A percentile compares a stretch with the other conserved stretches of the same genome.
Evolutionary conservation across 2,329 filamentous ascomycete species (phyloP).

Genomic region (Diplodia sapinea): DNA sequence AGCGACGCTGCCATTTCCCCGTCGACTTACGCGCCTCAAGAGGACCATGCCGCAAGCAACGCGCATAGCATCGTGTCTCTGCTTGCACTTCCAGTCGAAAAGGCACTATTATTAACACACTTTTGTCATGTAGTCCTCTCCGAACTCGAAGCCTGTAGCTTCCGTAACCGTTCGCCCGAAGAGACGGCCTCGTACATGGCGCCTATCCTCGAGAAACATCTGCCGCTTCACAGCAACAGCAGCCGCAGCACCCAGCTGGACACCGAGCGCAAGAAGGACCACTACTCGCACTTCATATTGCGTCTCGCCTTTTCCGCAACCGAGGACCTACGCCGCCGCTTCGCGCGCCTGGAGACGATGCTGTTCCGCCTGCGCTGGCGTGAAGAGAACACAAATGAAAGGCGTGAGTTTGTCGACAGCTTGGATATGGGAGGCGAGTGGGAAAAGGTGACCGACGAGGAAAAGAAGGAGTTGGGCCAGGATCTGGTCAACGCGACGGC

Average conservation of each 20-base stretch:
- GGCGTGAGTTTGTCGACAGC: slow-evolving; percentile 74
- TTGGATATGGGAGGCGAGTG: slow-evolving; percentile 74
- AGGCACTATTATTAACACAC: slow-evolving; percentile 16
- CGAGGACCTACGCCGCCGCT: slow-evolving; percentile 86
- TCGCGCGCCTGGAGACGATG: slow-evolving; percentile 84
- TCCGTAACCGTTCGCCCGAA: slow-evolving; percentile 83
- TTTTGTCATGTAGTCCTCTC: slow-evolving; percentile 68
- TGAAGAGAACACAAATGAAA: slow-evolving; percentile 75
- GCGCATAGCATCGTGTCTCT: not conserved
- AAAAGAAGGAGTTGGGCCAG: slow-evolving; percentile 70
- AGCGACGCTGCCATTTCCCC: slow-evolving; percentile 32
- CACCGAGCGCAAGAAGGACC: slow-evolving; percentile 86
- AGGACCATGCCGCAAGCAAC: not conserved
- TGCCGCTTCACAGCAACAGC: slow-evolving; percentile 78
- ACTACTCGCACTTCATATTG: slow-evolving; percentile 97
- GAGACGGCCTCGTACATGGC: slow-evolving; percentile 87
- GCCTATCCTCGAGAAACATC: slow-evolving; percentile 83
- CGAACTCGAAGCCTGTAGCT: slow-evolving; percentile 91
- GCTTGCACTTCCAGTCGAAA: not conserved
- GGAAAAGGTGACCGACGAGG: slow-evolving; percentile 79
- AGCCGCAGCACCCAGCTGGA: slow-evolving; percentile 65
- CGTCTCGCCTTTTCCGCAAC: slow-evolving; percentile 90
- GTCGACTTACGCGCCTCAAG: not conserved
- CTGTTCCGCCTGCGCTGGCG: slow-evolving; percentile 84
- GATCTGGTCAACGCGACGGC: slow-evolving; percentile 63